These are phyloP conservation scores for Metarhizium sp. DNA, from an alignment of 2,329 filamentous ascomycete species.

Conservation along the genomic window DNA sequence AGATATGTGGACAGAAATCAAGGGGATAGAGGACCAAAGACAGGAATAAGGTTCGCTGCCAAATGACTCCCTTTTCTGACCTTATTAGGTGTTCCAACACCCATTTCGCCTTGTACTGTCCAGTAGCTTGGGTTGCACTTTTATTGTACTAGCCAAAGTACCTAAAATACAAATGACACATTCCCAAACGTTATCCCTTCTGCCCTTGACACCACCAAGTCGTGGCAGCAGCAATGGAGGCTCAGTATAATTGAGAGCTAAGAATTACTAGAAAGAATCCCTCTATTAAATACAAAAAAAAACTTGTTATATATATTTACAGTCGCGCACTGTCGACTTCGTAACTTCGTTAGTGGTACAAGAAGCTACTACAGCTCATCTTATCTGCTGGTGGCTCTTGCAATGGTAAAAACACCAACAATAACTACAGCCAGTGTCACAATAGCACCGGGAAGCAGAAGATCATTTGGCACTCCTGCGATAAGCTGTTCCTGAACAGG, in stretches of 20 bases:
- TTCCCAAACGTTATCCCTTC: no score
- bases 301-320: constrained; percentile 22
- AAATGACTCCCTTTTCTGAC: no score
- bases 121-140: background rate
- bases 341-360: constrained; percentile 24
- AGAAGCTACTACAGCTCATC: constrained; percentile 9
- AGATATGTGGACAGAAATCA: no score
- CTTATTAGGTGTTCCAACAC: no score
- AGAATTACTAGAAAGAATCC: background rate
- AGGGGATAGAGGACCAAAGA: no score
- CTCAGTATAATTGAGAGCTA: background rate
- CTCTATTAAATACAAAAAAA: constrained; percentile 8
- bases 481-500: constrained; percentile 67
- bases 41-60: no score
- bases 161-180: no score
- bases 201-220: no score
- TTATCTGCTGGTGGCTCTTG: constrained; percentile 53
- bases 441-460: constrained; percentile 87
- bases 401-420: constrained; percentile 83
- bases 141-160: background rate
- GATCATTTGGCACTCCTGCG: constrained; percentile 84
- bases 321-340: constrained; percentile 19
- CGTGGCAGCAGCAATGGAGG: no score
- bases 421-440: constrained; percentile 93
- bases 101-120: background rate